These are phyloP conservation scores for Saccharomyces uvarum DNA, from an alignment of 1,139 yeast genomes.

Conservation along the genomic window DNA sequence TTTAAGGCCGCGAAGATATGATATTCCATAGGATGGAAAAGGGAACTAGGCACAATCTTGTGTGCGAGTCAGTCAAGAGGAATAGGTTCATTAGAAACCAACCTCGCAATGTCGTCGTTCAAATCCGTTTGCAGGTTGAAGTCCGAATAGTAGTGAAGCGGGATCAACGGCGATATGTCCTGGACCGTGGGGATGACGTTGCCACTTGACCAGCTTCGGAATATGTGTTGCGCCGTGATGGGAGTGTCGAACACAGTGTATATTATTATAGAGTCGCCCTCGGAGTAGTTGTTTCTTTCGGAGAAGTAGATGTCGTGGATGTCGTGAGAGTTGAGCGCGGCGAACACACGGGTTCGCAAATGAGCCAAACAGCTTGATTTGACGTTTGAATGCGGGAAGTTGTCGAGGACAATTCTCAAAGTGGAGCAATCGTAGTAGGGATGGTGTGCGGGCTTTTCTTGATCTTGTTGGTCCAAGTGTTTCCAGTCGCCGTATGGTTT, in stretches of 20 bases:
- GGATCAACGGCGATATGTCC: constrained; percentile 3
- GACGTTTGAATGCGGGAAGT: background rate
- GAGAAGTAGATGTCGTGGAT: constrained; percentile 9
- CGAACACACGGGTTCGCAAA: background rate
- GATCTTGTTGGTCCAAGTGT: constrained; percentile 1
- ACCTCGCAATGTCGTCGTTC: background rate
- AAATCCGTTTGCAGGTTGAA: background rate
- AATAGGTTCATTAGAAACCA: background rate
- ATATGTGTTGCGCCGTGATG: background rate
- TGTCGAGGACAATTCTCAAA: constrained; percentile 4
- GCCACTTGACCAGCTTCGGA: background rate
- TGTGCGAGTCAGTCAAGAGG: background rate
- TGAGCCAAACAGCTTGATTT: background rate
- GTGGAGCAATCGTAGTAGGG: constrained; percentile 8
- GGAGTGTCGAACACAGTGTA: constrained; percentile 5
- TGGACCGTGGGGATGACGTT: background rate
- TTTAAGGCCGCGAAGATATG: background rate
- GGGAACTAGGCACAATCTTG: background rate
- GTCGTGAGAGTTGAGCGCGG: background rate
- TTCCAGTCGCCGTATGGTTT: constrained; percentile 25
- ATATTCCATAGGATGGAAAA: background rate
- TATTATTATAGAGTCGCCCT: constrained; percentile 3
- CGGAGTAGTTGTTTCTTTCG: constrained; percentile 3
- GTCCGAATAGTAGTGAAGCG: background rate
- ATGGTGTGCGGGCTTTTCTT: background rate